phyloP scores from a whole-genome alignment of 257 asterid genomes.

The Rehmannia glutinosa region DNA sequence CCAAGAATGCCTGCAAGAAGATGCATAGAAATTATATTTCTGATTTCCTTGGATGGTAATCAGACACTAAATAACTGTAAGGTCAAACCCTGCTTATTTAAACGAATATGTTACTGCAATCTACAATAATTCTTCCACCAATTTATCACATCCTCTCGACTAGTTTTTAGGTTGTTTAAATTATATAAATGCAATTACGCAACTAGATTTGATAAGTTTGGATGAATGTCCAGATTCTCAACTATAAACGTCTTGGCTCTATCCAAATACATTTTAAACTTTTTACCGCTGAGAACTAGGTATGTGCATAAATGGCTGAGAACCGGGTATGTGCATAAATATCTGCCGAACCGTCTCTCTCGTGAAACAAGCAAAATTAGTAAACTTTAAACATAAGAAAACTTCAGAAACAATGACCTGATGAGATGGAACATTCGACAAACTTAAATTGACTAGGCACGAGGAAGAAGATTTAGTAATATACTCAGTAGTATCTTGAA shows the following conservation, averaged over 20 bases:
- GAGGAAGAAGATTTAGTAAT: neutral
- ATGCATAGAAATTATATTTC: neutral
- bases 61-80: neutral
- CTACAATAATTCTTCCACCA: neutral
- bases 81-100: neutral
- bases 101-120: neutral
- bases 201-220: neutral
- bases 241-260: neutral
- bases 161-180: neutral
- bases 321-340: neutral
- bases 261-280: neutral
- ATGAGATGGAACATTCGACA: neutral
- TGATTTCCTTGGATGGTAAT: neutral
- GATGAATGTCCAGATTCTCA: no score
- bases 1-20: constrained; percentile 73
- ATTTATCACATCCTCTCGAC: no score
- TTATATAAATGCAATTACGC: neutral
- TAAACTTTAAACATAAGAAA: no score
- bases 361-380: no score
- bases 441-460: neutral
- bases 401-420: neutral
- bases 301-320: no score
- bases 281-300: neutral
- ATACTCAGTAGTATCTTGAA: neutral
- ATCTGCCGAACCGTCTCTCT: no score